These are phyloP conservation scores for Pedinophyceae sp. DNA, from an alignment of 139 green algal species.

Conservation along the genomic window DNA sequence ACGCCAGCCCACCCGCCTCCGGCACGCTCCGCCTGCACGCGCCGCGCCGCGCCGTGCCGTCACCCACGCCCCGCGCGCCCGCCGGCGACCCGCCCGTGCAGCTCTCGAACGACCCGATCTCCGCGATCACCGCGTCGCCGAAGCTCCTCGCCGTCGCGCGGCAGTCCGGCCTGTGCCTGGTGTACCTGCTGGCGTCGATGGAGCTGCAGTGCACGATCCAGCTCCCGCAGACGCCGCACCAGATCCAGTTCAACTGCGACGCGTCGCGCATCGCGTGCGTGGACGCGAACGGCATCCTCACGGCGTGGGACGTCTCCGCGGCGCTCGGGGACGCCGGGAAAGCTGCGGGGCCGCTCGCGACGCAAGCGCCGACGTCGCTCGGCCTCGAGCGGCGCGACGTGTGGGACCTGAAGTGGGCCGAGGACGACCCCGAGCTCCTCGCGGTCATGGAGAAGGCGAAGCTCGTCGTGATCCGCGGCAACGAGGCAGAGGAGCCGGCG, in stretches of 20 bases:
- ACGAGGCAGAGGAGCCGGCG: constrained; percentile 63
- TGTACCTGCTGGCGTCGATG: constrained; percentile 28
- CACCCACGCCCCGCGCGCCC: too few species aligned
- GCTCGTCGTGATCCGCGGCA: constrained; percentile 57
- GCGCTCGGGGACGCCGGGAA: too few species aligned
- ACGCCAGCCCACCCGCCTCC: too few species aligned
- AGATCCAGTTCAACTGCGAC: constrained; percentile 54
- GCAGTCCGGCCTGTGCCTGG: constrained; percentile 35
- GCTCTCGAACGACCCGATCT: constrained; percentile 38
- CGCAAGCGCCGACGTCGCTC: neutral
- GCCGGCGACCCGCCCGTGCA: too few species aligned
- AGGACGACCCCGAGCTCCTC: constrained; percentile 57
- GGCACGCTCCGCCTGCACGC: too few species aligned
- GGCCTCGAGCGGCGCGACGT: constrained; percentile 27
- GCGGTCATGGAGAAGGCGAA: constrained; percentile 70
- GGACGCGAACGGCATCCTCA: constrained; percentile 57
- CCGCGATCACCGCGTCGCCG: constrained; percentile 33
- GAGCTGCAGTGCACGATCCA: constrained; percentile 26
- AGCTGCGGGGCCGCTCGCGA: too few species aligned
- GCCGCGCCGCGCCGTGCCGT: too few species aligned
- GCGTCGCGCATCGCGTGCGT: constrained; percentile 41
- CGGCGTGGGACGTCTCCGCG: constrained; percentile 41
- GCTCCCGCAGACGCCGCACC: constrained; percentile 30
- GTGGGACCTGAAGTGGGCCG: constrained; percentile 59
- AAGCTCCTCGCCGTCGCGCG: too few species aligned